Evolutionary conservation across 2,329 filamentous ascomycete species (phyloP), one percentile per base, ranked within the genome.

Genomic region (Pyricularia sp.): DNA sequence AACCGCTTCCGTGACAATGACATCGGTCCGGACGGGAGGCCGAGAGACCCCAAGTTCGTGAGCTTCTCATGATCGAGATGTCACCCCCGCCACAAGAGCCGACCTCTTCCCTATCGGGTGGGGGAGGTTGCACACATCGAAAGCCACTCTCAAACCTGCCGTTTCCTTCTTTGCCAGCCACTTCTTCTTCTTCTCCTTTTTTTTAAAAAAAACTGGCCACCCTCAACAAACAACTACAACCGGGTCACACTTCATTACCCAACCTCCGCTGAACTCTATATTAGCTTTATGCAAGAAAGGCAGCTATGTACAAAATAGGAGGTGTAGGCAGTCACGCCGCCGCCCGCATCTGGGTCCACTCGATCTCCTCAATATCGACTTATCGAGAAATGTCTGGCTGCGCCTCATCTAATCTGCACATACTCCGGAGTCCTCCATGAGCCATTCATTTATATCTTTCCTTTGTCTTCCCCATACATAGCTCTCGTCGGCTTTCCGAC

Each of bases 41-140:
- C 94, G 67, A 84, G 87, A 73, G 93, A 97, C 79, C 92, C 93
- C 67, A 97, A 97, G 79, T 96, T 96, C 73, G 92, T 97, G 66
- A 96, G 90, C 73, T 97, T 97, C 77, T 90, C 88, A 66, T 89
- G 73, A 82, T 64, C 44, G 26, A 33, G 26, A 33, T 12, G 3
- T 31, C 57, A 49, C 40, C 19, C 40, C 33, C 33, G 3, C 33
- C 33, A 49, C 9, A 49, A 49, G 40, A 49, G 16, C 6, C 16
- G 40, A 49, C 40, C 40, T 49, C 19, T 49, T 49, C 7, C 16
- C 40, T 4, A 19, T 49, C 19, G 5, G 9, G 40, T 19, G 16
- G 40, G 33, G 40, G 19, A 49, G 40, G 40, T n/a, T n/a, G 40
- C 40, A 49, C 19, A n/a, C 19, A 8, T n/a, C 16, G 16, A n/a